Evolutionary conservation across 495 filamentous ascomycete species (phyloP), one percentile per base, ranked within the genome.

Genomic region (Niebla homalea): DNA sequence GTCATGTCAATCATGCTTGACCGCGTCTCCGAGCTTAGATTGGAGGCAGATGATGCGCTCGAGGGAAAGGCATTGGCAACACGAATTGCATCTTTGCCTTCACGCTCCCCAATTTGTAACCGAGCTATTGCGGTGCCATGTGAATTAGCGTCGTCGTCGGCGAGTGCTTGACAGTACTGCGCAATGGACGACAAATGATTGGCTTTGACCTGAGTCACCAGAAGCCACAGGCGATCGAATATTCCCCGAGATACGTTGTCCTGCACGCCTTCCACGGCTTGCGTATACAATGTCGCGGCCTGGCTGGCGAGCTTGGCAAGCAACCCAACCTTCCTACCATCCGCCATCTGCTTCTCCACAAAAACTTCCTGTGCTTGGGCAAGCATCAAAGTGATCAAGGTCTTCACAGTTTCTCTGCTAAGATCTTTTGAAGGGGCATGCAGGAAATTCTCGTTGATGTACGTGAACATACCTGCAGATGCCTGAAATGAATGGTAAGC

Each of bases 401-500:
- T 88, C 67, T 94, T 95, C 52, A 98, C 86, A 3, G 92, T 97
- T 15, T 97, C 88, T 52, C 89, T 74, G 63, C 89, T 95, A 32
- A 98, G 68, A 60, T 98, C 92, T 22, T 85, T 92, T 10, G 89
- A 95, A 3, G 92, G 92, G 32, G 92, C 92, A 61, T 98, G 93
- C 37, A 96, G 70, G 66, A 98, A 98, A 67, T 98, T 97, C 68
- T 97, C 89, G 65, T 97, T 98, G 70, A 98, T 97, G 59, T 98
- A 98, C 18, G 89, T 96, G 66, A 97, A 98, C 92, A 98, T 98
- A 64, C 92, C 92, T 11, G 92, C 92, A 21, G 89, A 84, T 32
- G 92, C 92, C 64, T 98, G 92, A 71, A 97, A 97, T 19, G 92
- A 97, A 66, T 98, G 90, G 61, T 95, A 98, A 3, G 92, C 85